phyloP scores from a whole-genome alignment of 768 basidiomycete genomes.

The Suillus alpinus region DNA sequence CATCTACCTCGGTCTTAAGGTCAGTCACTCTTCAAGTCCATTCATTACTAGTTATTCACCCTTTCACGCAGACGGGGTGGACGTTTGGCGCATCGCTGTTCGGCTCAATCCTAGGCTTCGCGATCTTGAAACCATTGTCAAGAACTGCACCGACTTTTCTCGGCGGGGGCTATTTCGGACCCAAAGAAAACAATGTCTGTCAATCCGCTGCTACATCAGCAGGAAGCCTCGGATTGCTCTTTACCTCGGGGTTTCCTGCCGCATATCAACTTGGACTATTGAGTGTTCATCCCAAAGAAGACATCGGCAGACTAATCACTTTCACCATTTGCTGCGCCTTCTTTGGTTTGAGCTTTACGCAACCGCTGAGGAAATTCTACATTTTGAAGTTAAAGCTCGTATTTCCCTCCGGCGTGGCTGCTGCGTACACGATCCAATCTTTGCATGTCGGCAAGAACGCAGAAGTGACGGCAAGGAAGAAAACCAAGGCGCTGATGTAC shows the following conservation, averaged over 20 bases:
- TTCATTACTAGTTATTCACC: no score
- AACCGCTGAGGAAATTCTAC: conserved; percentile 58
- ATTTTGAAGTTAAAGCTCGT: conserved; percentile 60
- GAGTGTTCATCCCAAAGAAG: conserved; percentile 44
- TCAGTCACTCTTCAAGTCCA: neutral
- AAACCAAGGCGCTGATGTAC: conserved; percentile 46
- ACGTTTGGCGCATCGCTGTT: conserved; percentile 64
- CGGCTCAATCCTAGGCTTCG: conserved; percentile 38
- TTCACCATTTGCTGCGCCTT: conserved; percentile 51
- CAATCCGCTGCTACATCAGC: conserved; percentile 33
- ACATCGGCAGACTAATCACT: conserved; percentile 53
- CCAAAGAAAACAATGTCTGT: conserved; percentile 49
- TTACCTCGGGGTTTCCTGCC: conserved; percentile 55
- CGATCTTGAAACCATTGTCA: conserved; percentile 56
- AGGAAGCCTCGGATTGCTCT: conserved; percentile 56
- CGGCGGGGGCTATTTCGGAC: conserved; percentile 53
- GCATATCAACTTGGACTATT: conserved; percentile 55
- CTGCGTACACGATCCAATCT: conserved; percentile 62
- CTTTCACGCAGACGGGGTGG: conserved; percentile 43
- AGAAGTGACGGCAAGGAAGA: conserved; percentile 50
- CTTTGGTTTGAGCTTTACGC: conserved; percentile 65
- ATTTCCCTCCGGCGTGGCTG: conserved; percentile 62
- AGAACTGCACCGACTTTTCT: conserved; percentile 44
- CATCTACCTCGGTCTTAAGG: conserved; percentile 65
- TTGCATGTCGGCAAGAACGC: conserved; percentile 50